Evolutionary conservation across 2,329 filamentous ascomycete genomes (phyloP).

Genomic region (Cadophora gregata): DNA sequence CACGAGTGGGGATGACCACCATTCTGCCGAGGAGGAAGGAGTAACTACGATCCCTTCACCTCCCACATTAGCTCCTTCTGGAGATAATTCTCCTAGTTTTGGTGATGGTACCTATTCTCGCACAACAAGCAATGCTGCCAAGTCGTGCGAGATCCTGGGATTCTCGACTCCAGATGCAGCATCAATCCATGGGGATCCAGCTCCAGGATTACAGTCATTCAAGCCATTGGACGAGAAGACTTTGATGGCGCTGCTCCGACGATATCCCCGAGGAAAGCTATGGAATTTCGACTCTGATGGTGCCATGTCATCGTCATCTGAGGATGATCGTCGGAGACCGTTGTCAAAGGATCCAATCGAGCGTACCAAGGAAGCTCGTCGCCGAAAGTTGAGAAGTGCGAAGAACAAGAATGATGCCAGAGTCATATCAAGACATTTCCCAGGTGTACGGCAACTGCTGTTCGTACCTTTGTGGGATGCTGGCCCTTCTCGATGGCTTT

Average conservation of each 20-base stretch:
- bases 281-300: conserved; percentile 55
- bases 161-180: conserved; percentile 42
- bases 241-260: conserved; percentile 45
- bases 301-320: conserved; percentile 50
- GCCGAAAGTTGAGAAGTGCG: conserved; percentile 26
- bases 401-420: conserved; percentile 40
- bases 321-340: conserved; percentile 45
- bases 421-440: conserved; percentile 49
- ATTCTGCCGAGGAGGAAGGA: conserved; percentile 15
- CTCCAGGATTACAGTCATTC: conserved; percentile 38
- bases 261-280: conserved; percentile 54
- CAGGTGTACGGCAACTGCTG: conserved; percentile 53
- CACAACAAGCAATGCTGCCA: conserved; percentile 29
- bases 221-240: conserved; percentile 40
- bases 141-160: conserved; percentile 40
- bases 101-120: conserved; percentile 29
- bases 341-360: conserved; percentile 15
- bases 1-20: conserved; percentile 27
- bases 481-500: conserved; percentile 54
- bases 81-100: conserved; percentile 1
- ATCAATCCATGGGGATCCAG: conserved; percentile 41
- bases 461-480: conserved; percentile 58
- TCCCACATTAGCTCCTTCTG: background rate
- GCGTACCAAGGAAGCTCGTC: conserved; percentile 22
- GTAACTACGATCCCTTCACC: conserved; percentile 2